Conservation (phyloP, 2,329 filamentous ascomycete species). For the Rhytidhysteron rufulum region DNA sequence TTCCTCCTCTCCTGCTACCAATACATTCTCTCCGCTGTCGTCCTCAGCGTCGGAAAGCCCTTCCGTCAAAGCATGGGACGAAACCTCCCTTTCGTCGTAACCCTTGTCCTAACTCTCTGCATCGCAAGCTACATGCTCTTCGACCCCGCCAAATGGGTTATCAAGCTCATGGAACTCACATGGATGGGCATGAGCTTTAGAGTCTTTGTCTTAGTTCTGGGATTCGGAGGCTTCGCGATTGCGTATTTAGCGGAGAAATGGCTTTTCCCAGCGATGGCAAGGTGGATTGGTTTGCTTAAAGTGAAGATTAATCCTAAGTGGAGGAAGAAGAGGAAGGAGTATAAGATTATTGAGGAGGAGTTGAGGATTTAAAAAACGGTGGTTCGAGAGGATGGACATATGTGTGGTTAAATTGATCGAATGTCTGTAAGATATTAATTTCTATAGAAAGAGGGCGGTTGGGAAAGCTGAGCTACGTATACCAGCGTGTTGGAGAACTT, state of each 20-base stretch:
- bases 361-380: slow-evolving; percentile 22
- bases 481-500: too few relatives aligned
- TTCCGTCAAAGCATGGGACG: slow-evolving; percentile 76
- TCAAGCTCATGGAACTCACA: slow-evolving; percentile 79
- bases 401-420: too few relatives aligned
- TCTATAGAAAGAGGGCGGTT: too few relatives aligned
- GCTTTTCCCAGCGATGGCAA: slow-evolving; percentile 66
- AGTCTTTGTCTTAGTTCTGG: slow-evolving; percentile 66
- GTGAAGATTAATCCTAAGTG: slow-evolving; percentile 54
- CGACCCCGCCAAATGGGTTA: slow-evolving; percentile 65
- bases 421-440: too few relatives aligned
- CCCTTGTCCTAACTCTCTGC: slow-evolving; percentile 64
- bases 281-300: slow-evolving; percentile 60
- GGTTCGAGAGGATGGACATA: too few relatives aligned
- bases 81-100: slow-evolving; percentile 82
- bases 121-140: slow-evolving; percentile 79
- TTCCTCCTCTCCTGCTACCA: slow-evolving; percentile 92
- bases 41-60: slow-evolving; percentile 85
- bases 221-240: slow-evolving; percentile 62
- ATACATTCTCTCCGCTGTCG: slow-evolving; percentile 85
- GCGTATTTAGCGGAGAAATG: slow-evolving; percentile 70
- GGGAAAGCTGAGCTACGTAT: too few relatives aligned
- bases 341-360: slow-evolving; percentile 64
- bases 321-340: slow-evolving; percentile 78
- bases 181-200: slow-evolving; percentile 70